Percentiles rank a stretch among this genome's conserved stretches.
phyloP scores from a whole-genome alignment of 2,329 filamentous ascomycete genomes.

The Fusarium sp. region DNA sequence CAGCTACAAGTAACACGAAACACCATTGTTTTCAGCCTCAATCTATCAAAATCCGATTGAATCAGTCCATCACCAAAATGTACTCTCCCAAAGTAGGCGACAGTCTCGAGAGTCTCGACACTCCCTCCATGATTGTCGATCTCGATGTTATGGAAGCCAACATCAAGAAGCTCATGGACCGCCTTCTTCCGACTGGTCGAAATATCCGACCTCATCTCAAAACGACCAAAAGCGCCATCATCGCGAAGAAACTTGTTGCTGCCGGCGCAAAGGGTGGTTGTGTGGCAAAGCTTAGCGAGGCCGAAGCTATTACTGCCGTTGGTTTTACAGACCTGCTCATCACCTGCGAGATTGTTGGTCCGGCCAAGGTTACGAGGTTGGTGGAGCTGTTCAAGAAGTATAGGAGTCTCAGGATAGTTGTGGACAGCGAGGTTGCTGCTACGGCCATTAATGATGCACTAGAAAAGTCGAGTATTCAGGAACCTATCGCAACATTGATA shows the following conservation, averaged over 20 bases:
- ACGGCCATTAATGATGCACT: constrained; percentile 27
- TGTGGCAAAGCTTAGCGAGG: constrained; percentile 37
- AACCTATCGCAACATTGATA: constrained; percentile 23
- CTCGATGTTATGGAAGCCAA: constrained; percentile 66
- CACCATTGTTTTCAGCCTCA: background rate
- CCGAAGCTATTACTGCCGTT: constrained; percentile 34
- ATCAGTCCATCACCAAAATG: background rate
- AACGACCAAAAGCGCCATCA: constrained; percentile 31
- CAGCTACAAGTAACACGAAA: background rate
- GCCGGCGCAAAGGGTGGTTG: constrained; percentile 39
- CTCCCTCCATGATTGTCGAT: constrained; percentile 68
- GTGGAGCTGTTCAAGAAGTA: constrained; percentile 34
- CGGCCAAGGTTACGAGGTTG: constrained; percentile 18
- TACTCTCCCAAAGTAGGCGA: constrained; percentile 24
- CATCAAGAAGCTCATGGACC: constrained; percentile 60
- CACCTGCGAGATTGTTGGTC: constrained; percentile 38
- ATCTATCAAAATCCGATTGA: background rate
- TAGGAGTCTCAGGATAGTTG: constrained; percentile 19
- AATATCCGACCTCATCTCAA: constrained; percentile 42
- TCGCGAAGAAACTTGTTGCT: constrained; percentile 28
- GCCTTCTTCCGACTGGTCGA: constrained; percentile 58
- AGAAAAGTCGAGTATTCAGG: constrained; percentile 1
- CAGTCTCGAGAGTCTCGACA: constrained; percentile 57
- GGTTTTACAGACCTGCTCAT: constrained; percentile 40
- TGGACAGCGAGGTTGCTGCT: constrained; percentile 27